Percentiles rank a stretch among this genome's conserved stretches.
Evolutionary conservation across 768 basidiomycete species (phyloP).

Genomic region (Saitozyma podzolica): DNA sequence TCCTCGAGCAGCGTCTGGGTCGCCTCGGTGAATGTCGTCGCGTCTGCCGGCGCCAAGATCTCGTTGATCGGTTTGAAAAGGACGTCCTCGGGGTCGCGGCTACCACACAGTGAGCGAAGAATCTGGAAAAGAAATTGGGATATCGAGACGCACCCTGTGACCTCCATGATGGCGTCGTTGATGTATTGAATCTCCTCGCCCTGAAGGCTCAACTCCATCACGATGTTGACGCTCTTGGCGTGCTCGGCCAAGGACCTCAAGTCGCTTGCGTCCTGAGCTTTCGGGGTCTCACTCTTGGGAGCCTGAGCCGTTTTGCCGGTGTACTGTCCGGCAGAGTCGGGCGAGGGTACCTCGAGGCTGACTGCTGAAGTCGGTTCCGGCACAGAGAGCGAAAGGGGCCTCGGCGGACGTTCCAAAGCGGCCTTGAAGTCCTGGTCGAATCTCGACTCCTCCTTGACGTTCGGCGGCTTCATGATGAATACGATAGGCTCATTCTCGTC

Average conservation of each 20-base stretch:
- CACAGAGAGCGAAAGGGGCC: slow-evolving; percentile 1
- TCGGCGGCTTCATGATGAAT: slow-evolving; percentile 85
- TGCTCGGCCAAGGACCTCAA: slow-evolving; percentile 87
- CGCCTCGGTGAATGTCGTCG: slow-evolving; percentile 80
- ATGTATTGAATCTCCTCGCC: slow-evolving; percentile 94
- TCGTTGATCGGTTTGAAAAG: slow-evolving; percentile 77
- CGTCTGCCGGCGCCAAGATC: slow-evolving; percentile 75
- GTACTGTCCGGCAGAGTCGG: slow-evolving; percentile 10
- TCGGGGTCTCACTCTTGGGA: slow-evolving; percentile 36
- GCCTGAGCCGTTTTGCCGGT: slow-evolving; percentile 11
- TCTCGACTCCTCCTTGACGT: slow-evolving; percentile 57
- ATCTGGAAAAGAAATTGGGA: background rate
- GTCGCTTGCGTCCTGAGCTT: slow-evolving; percentile 83
- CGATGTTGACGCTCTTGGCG: slow-evolving; percentile 92
- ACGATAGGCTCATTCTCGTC: slow-evolving; percentile 87
- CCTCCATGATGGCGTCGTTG: slow-evolving; percentile 91
- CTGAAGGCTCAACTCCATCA: slow-evolving; percentile 89
- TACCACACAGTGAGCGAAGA: slow-evolving; percentile 48
- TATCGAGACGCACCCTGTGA: slow-evolving; percentile 58
- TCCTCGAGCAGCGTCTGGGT: slow-evolving; percentile 81
- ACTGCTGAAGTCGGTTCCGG: slow-evolving; percentile 20
- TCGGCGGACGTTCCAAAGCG: slow-evolving; percentile 9
- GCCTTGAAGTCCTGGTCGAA: slow-evolving; percentile 26
- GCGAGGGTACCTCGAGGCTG: slow-evolving; percentile 30
- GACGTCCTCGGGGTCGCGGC: slow-evolving; percentile 78